Evolutionary conservation across 2,329 filamentous ascomycete species (phyloP).

Genomic region (Calonectria pseudoturangicola): DNA sequence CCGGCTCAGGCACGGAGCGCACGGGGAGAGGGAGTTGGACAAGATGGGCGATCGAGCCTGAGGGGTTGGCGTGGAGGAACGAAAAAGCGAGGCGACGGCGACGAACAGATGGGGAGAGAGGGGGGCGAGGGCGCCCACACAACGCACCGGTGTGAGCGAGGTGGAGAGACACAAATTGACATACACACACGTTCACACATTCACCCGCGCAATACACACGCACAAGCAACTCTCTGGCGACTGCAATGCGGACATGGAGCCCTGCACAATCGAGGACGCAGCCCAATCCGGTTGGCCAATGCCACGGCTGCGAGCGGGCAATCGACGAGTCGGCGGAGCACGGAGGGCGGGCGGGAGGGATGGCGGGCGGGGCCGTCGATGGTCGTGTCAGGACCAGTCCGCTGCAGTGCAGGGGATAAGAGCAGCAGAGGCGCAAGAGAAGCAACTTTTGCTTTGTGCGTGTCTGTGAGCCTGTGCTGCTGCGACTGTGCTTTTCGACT

Average conservation of each 20-base stretch:
- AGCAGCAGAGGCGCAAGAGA: not conserved
- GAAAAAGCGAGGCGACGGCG: conserved; percentile 21
- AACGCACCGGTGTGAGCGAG: conserved; percentile 14
- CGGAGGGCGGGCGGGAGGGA: conserved; percentile 35
- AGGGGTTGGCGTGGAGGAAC: conserved; percentile 27
- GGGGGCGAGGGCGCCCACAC: conserved; percentile 24
- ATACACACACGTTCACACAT: conserved; percentile 15
- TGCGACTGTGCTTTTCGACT: conserved; percentile 9
- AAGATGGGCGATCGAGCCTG: conserved; percentile 13
- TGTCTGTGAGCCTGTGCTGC: conserved; percentile 9
- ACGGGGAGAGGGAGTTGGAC: conserved; percentile 17
- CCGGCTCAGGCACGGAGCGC: conserved; percentile 34
- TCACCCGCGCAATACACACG: conserved; percentile 18
- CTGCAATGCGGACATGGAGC: conserved; percentile 9
- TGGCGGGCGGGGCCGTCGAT: conserved; percentile 37
- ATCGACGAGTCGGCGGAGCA: conserved; percentile 30
- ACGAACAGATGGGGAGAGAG: conserved; percentile 37
- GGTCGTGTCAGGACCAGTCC: conserved; percentile 32
- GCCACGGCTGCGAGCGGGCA: conserved; percentile 28
- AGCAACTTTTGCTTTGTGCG: not conserved
- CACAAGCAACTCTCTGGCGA: conserved; percentile 7
- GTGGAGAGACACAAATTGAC: not conserved
- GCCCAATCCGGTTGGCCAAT: conserved; percentile 34
- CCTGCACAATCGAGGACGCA: conserved; percentile 24
- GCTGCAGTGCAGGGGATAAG: conserved; percentile 15